Percentiles rank a stretch among this genome's conserved stretches.
These are phyloP conservation scores for Sphagnum magellanicum DNA, from an alignment of 228 moss, liverwort and hornwort genomes.

Conservation along the genomic window DNA sequence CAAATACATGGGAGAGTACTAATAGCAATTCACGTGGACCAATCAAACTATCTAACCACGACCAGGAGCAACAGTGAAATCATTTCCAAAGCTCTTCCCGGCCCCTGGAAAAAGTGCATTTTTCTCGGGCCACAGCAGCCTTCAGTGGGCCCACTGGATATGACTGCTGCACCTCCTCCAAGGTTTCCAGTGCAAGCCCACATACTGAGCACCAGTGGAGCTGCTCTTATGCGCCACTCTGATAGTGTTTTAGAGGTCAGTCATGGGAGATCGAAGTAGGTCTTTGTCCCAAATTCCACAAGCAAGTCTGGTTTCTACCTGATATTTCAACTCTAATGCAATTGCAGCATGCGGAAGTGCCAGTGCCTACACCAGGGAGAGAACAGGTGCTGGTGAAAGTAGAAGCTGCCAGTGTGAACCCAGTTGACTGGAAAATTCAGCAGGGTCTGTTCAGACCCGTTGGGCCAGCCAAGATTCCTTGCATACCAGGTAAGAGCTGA, in stretches of 20 bases:
- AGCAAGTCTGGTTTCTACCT: neutral
- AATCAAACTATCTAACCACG: no score
- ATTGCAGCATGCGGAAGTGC: constrained; percentile 44
- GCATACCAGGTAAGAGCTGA: constrained; percentile 27
- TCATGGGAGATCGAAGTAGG: no score
- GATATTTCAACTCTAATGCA: neutral
- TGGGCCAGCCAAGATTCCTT: constrained; percentile 31
- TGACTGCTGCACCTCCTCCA: neutral
- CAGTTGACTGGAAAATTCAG: constrained; percentile 41
- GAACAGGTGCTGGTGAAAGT: constrained; percentile 44
- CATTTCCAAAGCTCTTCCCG: no score
- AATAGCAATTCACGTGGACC: no score
- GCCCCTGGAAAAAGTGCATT: no score
- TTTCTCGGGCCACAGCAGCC: no score
- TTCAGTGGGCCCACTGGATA: no score
- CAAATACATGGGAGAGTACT: no score
- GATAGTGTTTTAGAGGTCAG: neutral
- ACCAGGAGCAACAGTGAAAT: no score
- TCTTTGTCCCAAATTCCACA: no score
- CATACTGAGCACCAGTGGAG: neutral
- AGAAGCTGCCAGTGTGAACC: constrained; percentile 47
- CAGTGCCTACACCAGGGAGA: constrained; percentile 24
- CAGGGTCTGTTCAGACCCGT: constrained; percentile 16
- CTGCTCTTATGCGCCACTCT: neutral
- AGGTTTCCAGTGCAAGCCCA: neutral